phyloP scores from a whole-genome alignment of 2,329 filamentous ascomycete genomes.

The Cladophialophora psammophila region DNA sequence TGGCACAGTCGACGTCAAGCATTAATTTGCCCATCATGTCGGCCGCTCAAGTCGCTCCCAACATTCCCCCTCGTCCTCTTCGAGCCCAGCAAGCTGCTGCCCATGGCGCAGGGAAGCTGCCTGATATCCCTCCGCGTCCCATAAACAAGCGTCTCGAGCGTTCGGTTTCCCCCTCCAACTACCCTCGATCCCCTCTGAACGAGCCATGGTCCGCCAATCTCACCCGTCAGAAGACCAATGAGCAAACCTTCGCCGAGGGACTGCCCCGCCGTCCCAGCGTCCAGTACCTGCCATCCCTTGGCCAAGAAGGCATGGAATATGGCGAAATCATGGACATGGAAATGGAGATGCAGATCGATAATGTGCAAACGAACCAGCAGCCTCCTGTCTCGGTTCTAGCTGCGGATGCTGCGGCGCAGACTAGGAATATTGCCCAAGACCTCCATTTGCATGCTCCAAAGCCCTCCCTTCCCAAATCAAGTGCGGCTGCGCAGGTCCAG shows the following conservation, averaged over 20 bases:
- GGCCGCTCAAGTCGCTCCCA: slow-evolving; percentile 58
- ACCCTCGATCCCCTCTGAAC: slow-evolving; percentile 85
- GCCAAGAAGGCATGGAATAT: slow-evolving; percentile 91
- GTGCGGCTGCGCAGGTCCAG: slow-evolving; percentile 82
- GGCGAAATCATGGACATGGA: slow-evolving; percentile 62
- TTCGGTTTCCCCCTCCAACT: slow-evolving; percentile 79
- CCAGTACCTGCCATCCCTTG: slow-evolving; percentile 76
- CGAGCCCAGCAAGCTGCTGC: slow-evolving; percentile 58
- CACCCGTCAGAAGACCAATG: slow-evolving; percentile 46
- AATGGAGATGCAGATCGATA: slow-evolving; percentile 57
- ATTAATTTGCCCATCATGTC: slow-evolving; percentile 47
- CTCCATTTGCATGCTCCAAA: slow-evolving; percentile 88
- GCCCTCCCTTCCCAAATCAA: slow-evolving; percentile 80
- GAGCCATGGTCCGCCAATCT: slow-evolving; percentile 60
- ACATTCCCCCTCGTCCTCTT: slow-evolving; percentile 69
- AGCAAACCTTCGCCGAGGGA: slow-evolving; percentile 45
- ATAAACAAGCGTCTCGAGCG: slow-evolving; percentile 70
- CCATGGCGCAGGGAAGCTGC: slow-evolving; percentile 60
- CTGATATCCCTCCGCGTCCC: slow-evolving; percentile 82
- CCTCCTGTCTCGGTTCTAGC: slow-evolving; percentile 45
- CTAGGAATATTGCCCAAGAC: slow-evolving; percentile 78
- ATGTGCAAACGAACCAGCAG: slow-evolving; percentile 52
- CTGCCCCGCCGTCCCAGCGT: slow-evolving; percentile 75
- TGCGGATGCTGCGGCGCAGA: slow-evolving; percentile 68
- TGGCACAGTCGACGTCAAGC: slow-evolving; percentile 35